These are phyloP conservation scores for Tulasnella sp. DNA, from an alignment of 768 basidiomycete genomes.

Conservation along the genomic window DNA sequence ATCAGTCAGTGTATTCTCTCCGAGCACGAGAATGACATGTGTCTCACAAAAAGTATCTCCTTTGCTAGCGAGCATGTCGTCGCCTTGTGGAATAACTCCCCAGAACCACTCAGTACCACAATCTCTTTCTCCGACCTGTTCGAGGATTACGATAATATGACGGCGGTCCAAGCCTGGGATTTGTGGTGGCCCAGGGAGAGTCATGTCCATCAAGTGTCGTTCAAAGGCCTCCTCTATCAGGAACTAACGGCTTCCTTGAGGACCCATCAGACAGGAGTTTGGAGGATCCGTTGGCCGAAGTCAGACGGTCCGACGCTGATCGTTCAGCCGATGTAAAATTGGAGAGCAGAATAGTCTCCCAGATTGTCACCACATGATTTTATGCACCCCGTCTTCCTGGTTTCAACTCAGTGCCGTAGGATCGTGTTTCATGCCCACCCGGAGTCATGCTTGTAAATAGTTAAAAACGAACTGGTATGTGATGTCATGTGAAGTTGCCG, in stretches of 20 bases:
- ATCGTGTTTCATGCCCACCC: no score
- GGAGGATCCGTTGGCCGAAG: no score
- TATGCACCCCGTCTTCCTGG: no score
- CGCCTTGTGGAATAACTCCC: conserved; percentile 31
- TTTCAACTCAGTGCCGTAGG: no score
- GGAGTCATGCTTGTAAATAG: no score
- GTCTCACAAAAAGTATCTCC: background rate
- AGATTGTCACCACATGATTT: no score
- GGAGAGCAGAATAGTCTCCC: no score
- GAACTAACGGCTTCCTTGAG: background rate
- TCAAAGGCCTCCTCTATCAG: background rate
- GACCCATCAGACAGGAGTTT: background rate
- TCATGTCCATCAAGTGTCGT: background rate
- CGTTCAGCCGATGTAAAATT: no score
- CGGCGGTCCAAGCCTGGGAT: conserved; percentile 8
- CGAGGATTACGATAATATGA: conserved; percentile 19
- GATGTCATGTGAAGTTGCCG: no score
- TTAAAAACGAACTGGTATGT: no score
- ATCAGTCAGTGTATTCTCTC: conserved; percentile 24
- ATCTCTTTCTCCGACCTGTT: conserved; percentile 28
- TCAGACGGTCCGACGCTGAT: no score
- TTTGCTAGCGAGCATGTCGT: conserved; percentile 24
- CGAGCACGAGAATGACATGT: background rate
- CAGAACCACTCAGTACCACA: conserved; percentile 24
- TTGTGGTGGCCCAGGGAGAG: conserved; percentile 30